Conservation (phyloP, 2,329 filamentous ascomycete genomes). For the Cladosporium sp. region DNA sequence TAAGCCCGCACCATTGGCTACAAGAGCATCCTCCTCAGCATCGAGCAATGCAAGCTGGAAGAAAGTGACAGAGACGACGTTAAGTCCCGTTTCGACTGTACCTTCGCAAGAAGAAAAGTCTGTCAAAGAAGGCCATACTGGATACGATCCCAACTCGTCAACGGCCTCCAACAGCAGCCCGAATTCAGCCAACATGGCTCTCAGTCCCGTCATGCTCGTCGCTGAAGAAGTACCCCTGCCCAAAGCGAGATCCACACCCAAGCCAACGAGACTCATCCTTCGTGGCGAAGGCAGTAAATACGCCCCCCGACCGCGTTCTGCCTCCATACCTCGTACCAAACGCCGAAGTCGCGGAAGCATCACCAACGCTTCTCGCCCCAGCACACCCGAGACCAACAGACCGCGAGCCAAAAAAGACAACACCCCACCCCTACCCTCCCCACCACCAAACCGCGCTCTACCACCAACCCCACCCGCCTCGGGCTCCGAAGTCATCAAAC, state of each 20-base stretch:
- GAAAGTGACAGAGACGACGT: slow-evolving; percentile 25
- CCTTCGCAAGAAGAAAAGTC: slow-evolving; percentile 20
- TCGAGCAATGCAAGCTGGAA: slow-evolving; percentile 28
- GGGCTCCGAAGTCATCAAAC: slow-evolving; percentile 22
- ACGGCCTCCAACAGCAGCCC: slow-evolving; percentile 17
- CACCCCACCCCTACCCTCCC: slow-evolving; percentile 29
- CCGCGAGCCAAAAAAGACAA: slow-evolving; percentile 19
- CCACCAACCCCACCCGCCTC: slow-evolving; percentile 32
- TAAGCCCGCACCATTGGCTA: slow-evolving; percentile 20
- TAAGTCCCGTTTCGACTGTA: slow-evolving; percentile 26
- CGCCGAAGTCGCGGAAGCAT: slow-evolving; percentile 20
- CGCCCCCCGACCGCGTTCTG: slow-evolving; percentile 29
- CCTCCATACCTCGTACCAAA: slow-evolving; percentile 24
- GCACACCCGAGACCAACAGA: slow-evolving; percentile 11
- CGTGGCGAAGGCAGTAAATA: slow-evolving; percentile 24
- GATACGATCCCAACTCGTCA: slow-evolving; percentile 25
- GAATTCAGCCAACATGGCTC: slow-evolving; percentile 15
- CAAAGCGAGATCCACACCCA: slow-evolving; percentile 22
- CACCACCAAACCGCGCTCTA: slow-evolving; percentile 29
- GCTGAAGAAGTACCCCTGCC: slow-evolving; percentile 30
- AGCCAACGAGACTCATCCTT: slow-evolving; percentile 27
- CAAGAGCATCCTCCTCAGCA: slow-evolving; percentile 24
- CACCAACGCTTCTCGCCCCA: slow-evolving; percentile 14
- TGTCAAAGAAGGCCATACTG: slow-evolving; percentile 21
- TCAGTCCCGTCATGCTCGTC: slow-evolving; percentile 33